phyloP scores from a whole-genome alignment of 192 early-diverging fungal genomes.

The Coemansia sp. region DNA sequence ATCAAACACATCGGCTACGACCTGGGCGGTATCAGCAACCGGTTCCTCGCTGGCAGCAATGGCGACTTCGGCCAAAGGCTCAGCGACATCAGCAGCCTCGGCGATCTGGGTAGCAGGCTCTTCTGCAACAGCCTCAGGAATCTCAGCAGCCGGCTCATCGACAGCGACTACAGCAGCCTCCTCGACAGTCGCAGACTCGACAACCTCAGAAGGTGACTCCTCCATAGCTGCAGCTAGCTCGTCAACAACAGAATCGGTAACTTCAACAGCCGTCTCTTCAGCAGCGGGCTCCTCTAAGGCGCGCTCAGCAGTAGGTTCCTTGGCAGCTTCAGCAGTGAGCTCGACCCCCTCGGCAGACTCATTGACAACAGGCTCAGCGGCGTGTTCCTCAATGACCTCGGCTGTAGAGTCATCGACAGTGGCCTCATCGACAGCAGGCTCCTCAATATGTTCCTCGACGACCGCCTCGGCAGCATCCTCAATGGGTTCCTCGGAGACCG shows the following conservation, averaged over 20 bases:
- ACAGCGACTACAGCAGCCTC: neutral
- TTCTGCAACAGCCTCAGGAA: neutral
- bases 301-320: neutral
- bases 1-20: no score
- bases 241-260: no score
- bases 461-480: slow-evolving; percentile 3
- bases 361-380: no score
- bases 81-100: neutral
- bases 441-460: neutral
- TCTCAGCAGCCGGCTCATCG: neutral
- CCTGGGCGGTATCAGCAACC: neutral
- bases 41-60: neutral
- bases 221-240: neutral
- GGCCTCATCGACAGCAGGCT: neutral
- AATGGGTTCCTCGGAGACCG: no score
- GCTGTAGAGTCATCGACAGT: neutral
- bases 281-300: neutral
- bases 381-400: neutral
- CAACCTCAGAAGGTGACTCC: neutral
- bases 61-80: no score
- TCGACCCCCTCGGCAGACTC: neutral
- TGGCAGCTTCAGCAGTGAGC: neutral
- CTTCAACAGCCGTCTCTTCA: neutral
- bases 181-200: neutral
- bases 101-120: neutral